Percentiles rank a stretch among this genome's conserved stretches.
Evolutionary conservation across 495 filamentous ascomycete genomes (phyloP).

Genomic region (Jackrogersella minutella): DNA sequence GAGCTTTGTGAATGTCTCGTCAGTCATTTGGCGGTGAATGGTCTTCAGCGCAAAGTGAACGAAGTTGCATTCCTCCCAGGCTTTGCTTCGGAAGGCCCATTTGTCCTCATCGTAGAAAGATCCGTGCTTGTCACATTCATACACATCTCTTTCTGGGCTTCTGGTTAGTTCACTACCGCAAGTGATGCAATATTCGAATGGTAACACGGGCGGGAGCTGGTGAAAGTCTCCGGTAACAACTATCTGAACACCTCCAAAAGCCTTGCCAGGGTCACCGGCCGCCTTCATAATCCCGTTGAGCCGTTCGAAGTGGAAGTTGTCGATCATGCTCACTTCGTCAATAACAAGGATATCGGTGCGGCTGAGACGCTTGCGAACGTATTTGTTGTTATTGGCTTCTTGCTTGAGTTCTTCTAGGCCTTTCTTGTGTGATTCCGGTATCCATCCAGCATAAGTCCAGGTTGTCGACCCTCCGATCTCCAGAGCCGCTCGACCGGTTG

Average conservation of each 20-base stretch:
- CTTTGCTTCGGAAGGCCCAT: slow-evolving; percentile 49
- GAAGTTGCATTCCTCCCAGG: slow-evolving; percentile 50
- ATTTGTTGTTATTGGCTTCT: neutral
- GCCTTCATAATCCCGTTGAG: slow-evolving; percentile 61
- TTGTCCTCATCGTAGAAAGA: slow-evolving; percentile 49
- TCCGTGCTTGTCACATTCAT: slow-evolving; percentile 47
- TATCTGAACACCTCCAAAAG: slow-evolving; percentile 89
- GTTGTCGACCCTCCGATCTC: slow-evolving; percentile 61
- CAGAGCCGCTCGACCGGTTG: slow-evolving; percentile 63
- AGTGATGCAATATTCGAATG: slow-evolving; percentile 78
- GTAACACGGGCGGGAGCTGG: slow-evolving; percentile 89
- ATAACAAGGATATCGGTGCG: slow-evolving; percentile 56
- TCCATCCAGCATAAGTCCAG: slow-evolving; percentile 64
- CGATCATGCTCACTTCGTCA: slow-evolving; percentile 60
- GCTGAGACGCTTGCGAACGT: slow-evolving; percentile 40
- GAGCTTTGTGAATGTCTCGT: slow-evolving; percentile 56
- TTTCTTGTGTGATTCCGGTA: slow-evolving; percentile 44
- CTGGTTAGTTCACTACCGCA: slow-evolving; percentile 73
- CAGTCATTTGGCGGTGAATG: slow-evolving; percentile 61
- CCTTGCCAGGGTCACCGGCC: slow-evolving; percentile 51
- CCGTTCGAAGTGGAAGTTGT: slow-evolving; percentile 62
- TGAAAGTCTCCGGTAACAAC: slow-evolving; percentile 97
- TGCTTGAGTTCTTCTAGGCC: slow-evolving; percentile 6
- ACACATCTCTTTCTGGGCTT: slow-evolving; percentile 76
- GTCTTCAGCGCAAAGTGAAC: slow-evolving; percentile 52